Evolutionary conservation across 768 basidiomycete species (phyloP).

Genomic region (Pleurotus pulmonarius): DNA sequence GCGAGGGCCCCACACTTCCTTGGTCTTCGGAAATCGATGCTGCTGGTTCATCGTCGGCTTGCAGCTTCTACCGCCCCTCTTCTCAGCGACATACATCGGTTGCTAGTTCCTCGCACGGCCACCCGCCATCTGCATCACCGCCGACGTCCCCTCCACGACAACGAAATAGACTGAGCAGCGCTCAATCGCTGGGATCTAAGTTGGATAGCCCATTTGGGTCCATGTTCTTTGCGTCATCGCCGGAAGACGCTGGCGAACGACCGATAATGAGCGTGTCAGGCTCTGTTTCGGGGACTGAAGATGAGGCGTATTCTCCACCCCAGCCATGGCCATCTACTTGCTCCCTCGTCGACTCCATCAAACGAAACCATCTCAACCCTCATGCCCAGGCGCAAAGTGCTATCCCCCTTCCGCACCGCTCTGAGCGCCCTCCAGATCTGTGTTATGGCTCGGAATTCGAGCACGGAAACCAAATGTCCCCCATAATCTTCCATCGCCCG

Average conservation of each 20-base stretch:
- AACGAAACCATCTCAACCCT: too few relatives aligned
- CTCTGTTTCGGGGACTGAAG: background rate
- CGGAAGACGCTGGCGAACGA: too few relatives aligned
- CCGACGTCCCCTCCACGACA: background rate
- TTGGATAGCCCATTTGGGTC: background rate
- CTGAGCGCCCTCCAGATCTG: too few relatives aligned
- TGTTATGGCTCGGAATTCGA: too few relatives aligned
- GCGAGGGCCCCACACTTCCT: background rate
- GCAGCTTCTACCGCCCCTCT: too few relatives aligned
- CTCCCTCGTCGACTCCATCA: background rate
- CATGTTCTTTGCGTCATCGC: too few relatives aligned
- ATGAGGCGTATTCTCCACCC: background rate
- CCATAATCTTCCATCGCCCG: too few relatives aligned
- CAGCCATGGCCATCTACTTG: background rate
- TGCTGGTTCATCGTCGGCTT: too few relatives aligned
- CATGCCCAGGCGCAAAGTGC: too few relatives aligned
- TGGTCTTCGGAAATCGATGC: background rate
- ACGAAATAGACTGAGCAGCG: background rate
- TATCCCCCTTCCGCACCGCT: too few relatives aligned
- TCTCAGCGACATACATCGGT: background rate
- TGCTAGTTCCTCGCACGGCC: background rate
- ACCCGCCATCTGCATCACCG: background rate
- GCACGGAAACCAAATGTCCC: too few relatives aligned
- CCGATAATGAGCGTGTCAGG: too few relatives aligned
- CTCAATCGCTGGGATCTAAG: background rate